phyloP scores from a whole-genome alignment of 306 rosid genomes.

The Vigna hirtella region DNA sequence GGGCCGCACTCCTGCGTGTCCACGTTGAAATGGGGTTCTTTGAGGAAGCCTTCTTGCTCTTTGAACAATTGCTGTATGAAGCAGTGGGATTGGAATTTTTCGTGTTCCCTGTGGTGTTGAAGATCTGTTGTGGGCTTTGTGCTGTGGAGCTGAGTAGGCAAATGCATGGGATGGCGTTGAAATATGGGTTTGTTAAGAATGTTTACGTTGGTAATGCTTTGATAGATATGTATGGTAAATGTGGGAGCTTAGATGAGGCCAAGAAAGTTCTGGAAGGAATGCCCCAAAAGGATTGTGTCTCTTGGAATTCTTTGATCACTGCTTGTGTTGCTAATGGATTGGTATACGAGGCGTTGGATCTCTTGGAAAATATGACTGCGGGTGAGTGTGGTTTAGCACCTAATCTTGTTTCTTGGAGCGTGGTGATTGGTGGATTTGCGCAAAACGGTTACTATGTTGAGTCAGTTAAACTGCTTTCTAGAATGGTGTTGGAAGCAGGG shows the following conservation, averaged over 20 bases:
- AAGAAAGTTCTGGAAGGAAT: slow-evolving; percentile 51
- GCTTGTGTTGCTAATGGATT: slow-evolving; percentile 57
- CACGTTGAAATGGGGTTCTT: slow-evolving; percentile 47
- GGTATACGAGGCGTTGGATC: slow-evolving; percentile 61
- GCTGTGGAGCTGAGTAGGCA: slow-evolving; percentile 52
- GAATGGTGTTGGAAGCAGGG: slow-evolving; percentile 59
- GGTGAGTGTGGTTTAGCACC: slow-evolving; percentile 42
- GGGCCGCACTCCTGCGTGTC: slow-evolving; percentile 56
- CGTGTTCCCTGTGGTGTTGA: slow-evolving; percentile 55
- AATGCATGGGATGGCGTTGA: slow-evolving; percentile 54
- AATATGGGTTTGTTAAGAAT: slow-evolving; percentile 45
- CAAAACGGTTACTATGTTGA: slow-evolving; percentile 64
- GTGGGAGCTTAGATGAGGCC: slow-evolving; percentile 58
- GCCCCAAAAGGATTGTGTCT: slow-evolving; percentile 55
- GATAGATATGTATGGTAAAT: slow-evolving; percentile 66
- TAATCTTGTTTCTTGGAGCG: slow-evolving; percentile 67
- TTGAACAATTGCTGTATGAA: slow-evolving; percentile 40
- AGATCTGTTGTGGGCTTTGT: slow-evolving; percentile 55
- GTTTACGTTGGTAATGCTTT: slow-evolving; percentile 61
- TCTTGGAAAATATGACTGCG: slow-evolving; percentile 50
- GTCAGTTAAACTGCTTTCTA: slow-evolving; percentile 51
- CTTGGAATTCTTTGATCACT: slow-evolving; percentile 65
- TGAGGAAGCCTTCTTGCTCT: slow-evolving; percentile 45
- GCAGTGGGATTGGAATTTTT: slow-evolving; percentile 46
- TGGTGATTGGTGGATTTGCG: slow-evolving; percentile 63